Evolutionary conservation across 306 rosid species (phyloP), one percentile per base, ranked within the genome.

Genomic region (Geum urbanum): DNA sequence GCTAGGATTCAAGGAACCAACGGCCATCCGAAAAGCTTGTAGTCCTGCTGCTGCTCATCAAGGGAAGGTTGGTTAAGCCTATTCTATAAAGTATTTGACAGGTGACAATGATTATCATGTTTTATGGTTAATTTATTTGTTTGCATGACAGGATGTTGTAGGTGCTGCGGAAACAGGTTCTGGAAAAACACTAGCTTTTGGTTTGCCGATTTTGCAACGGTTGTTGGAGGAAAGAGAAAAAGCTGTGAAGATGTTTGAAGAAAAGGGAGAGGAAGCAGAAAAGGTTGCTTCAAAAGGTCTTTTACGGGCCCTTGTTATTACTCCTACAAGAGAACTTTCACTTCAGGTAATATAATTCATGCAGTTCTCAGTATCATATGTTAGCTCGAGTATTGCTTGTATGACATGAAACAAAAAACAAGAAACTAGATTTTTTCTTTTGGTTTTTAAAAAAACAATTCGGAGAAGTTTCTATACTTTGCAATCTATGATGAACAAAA

Each of bases 101-200:
- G 19, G 63, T 52, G 54, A 61, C 43, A 69, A 37, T 22, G 20
- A 32, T 45, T 39, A 22, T 32, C 45, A 58, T 46, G 61, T 71
- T 79, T 60, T 39, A 71, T 64, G 15, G 67, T 57, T 44, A 22
- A 74, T 78, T 71, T 44, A 20, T 74, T 62, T 70, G 49, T 77
- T 68, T 53, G 39, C 67, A 62, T 74, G 87, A 64, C 86, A 94
- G 99, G 99, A 94, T 72, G 88, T 94, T 83, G 69, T 91, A 74
- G 99, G 99, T 77, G 99, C 99, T 67, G 96, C 99, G 0, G 95
- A 88, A 87, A 94, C 99, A 24, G 97, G 99, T 70, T 94, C 96
- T 18, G 99, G 99, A 51, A 94, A 94, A 82, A 94, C 99, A 24
- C 86, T 94, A 67, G 96, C 99, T 14, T 94, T 94, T 88, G 99